phyloP scores from a whole-genome alignment of 495 filamentous ascomycete genomes.

The Podospora appendiculata region DNA sequence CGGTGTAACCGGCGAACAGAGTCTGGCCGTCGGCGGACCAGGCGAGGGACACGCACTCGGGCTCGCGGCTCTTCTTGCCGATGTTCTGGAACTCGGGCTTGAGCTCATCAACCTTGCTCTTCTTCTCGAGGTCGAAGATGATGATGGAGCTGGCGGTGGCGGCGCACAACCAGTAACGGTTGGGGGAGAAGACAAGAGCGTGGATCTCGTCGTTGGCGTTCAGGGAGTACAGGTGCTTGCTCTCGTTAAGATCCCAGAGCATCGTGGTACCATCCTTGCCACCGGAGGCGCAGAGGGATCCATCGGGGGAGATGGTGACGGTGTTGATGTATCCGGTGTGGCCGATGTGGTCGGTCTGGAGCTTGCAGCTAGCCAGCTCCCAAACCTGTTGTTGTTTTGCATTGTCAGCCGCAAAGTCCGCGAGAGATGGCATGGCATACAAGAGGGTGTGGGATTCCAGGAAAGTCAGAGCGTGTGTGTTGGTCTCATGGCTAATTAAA shows the following conservation, averaged over 20 bases:
- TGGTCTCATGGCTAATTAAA: conserved; percentile 90
- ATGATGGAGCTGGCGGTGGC: conserved; percentile 95
- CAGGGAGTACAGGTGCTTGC: conserved; percentile 99
- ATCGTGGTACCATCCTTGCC: conserved; percentile 99
- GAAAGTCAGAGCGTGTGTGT: conserved; percentile 81
- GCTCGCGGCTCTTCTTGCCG: conserved; percentile 98
- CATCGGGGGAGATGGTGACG: conserved; percentile 99
- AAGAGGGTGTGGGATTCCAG: conserved; percentile 10
- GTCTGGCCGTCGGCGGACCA: conserved; percentile 99
- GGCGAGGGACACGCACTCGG: conserved; percentile 93
- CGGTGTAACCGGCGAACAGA: conserved; percentile 98
- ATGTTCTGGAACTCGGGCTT: conserved; percentile 96
- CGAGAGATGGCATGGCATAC: conserved; percentile 1
- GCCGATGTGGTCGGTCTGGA: conserved; percentile 99
- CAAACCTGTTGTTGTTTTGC: conserved; percentile 62
- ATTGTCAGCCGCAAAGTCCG: background rate
- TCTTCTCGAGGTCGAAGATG: conserved; percentile 99
- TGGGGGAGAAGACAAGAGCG: conserved; percentile 99
- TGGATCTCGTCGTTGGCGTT: conserved; percentile 99
- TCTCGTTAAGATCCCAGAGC: conserved; percentile 99
- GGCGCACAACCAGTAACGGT: conserved; percentile 99
- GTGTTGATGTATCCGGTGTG: conserved; percentile 99
- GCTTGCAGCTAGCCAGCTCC: conserved; percentile 97
- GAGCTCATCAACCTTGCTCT: conserved; percentile 99
- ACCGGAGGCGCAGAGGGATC: conserved; percentile 97